Base-by-base conservation (phyloP, 169 alveolate genomes). In the Eimeria falciformis region DNA sequence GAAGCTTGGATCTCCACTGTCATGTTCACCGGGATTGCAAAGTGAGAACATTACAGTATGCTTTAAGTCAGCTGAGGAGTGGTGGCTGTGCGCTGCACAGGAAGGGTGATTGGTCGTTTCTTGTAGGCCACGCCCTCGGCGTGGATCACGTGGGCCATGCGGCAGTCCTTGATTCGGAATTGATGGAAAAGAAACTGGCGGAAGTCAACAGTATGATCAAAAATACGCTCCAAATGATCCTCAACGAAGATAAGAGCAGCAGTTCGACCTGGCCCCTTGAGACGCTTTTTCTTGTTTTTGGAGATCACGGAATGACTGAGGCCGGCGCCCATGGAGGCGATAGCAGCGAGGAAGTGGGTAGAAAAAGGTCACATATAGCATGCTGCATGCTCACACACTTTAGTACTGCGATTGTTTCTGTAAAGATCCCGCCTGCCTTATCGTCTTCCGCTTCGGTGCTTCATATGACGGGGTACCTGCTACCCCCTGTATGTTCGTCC, bases 221-320 rank as follows among this genome's bases (percentile, higher is more conserved):
- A 66, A 25, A 29, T n/a, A 33, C 47, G 47, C 56, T 81, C 25
- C 50, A 81, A 55, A 4, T 81, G 89, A 25, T 37, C 33, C 55
- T 81, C 33, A 55, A 27, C 5, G 47, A 81, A 65, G 11, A 29
- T 33, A 11, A 23, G 25, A 55, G 5, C 7, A 5, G 68, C 27
- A 46, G 4, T 17, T 12, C 89, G n/a, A 21, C 75, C 43, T 29
- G 55, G 71, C 55, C 55, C 3, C n/a, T 18, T 12, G 29, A 55
- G 40, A 94, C 97, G 3, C 79, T 95, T 3, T 65, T 96, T n/a
- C 43, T 97, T 40, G 90, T 95, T 0, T 69, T 95, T 50, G 97
- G 97, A 7, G 98, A 97, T 90, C 98, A 96, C 91, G 97, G 98
- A 5, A 95, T 96, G 97, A 95, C 98, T 21, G 96, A 94, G 23